Evolutionary conservation across 2,329 filamentous ascomycete species (phyloP).

Genomic region (Penicillium sp.): DNA sequence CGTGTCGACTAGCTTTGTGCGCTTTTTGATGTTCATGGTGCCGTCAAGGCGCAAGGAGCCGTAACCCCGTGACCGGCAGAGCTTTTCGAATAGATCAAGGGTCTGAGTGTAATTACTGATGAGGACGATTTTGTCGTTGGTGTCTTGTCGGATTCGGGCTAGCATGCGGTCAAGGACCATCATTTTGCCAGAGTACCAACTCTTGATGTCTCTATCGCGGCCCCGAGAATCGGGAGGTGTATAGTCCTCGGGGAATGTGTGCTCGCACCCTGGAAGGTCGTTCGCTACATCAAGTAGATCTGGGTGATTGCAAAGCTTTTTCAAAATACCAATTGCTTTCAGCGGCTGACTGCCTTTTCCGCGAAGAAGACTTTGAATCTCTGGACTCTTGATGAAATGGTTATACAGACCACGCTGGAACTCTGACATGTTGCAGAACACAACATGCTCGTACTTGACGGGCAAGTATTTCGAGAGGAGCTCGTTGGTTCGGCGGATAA

Average conservation of each 20-base stretch:
- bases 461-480: slow-evolving; percentile 96
- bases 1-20: slow-evolving; percentile 93
- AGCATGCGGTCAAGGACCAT: slow-evolving; percentile 97
- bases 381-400: slow-evolving; percentile 92
- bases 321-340: slow-evolving; percentile 93
- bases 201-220: slow-evolving; percentile 84
- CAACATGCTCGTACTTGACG: slow-evolving; percentile 98
- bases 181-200: slow-evolving; percentile 98
- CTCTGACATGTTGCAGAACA: slow-evolving; percentile 90
- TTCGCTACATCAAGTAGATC: slow-evolving; percentile 80
- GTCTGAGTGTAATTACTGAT: slow-evolving; percentile 99
- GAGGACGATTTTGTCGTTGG: slow-evolving; percentile 97
- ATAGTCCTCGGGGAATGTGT: slow-evolving; percentile 79
- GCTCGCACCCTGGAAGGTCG: slow-evolving; percentile 84
- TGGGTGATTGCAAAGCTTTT: slow-evolving; percentile 98
- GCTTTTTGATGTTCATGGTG: slow-evolving; percentile 96
- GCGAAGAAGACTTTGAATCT: slow-evolving; percentile 85
- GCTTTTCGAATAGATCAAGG: slow-evolving; percentile 85
- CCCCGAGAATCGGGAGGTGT: slow-evolving; percentile 83
- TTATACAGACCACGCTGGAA: slow-evolving; percentile 95
- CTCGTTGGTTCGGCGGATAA: slow-evolving; percentile 96
- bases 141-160: slow-evolving; percentile 88
- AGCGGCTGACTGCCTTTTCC: slow-evolving; percentile 95
- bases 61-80: slow-evolving; percentile 82
- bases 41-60: slow-evolving; percentile 87